Percentiles rank a stretch among this genome's conserved stretches.
Conservation (phyloP, 805 yeast species). For the Jamesozyma lodderae region DNA sequence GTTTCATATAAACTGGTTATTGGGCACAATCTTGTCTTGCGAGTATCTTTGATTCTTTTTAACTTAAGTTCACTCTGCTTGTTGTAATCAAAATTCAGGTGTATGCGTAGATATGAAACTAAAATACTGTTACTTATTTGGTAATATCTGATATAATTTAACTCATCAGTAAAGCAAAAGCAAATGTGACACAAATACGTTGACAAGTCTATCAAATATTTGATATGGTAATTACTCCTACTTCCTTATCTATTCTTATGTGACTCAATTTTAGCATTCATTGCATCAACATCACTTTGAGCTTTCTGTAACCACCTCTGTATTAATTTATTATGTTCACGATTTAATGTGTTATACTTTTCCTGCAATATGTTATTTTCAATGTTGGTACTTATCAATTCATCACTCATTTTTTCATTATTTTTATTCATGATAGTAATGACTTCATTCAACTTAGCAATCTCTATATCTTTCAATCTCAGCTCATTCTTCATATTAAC, state of each 20-base stretch:
- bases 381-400: conserved; percentile 50
- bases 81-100: too few relatives aligned
- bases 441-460: conserved; percentile 22
- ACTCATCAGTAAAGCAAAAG: too few relatives aligned
- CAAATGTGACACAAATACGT: too few relatives aligned
- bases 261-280: conserved; percentile 33
- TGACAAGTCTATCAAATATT: too few relatives aligned
- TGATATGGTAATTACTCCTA: too few relatives aligned
- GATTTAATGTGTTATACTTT: conserved; percentile 31
- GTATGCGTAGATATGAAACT: too few relatives aligned
- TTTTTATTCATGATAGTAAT: conserved; percentile 42
- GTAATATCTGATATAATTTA: too few relatives aligned
- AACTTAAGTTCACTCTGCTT: too few relatives aligned
- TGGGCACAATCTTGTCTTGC: too few relatives aligned
- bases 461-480: conserved; percentile 17
- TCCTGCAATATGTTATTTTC: conserved; percentile 37
- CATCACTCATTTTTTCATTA: conserved; percentile 57
- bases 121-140: too few relatives aligned
- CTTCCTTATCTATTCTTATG: neutral
- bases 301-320: conserved; percentile 53
- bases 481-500: conserved; percentile 1
- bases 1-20: too few relatives aligned
- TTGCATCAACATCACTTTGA: conserved; percentile 48
- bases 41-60: too few relatives aligned
- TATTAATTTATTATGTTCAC: conserved; percentile 44